Base-by-base conservation (phyloP, 768 basidiomycete species). In the Auriculariales sp. region DNA sequence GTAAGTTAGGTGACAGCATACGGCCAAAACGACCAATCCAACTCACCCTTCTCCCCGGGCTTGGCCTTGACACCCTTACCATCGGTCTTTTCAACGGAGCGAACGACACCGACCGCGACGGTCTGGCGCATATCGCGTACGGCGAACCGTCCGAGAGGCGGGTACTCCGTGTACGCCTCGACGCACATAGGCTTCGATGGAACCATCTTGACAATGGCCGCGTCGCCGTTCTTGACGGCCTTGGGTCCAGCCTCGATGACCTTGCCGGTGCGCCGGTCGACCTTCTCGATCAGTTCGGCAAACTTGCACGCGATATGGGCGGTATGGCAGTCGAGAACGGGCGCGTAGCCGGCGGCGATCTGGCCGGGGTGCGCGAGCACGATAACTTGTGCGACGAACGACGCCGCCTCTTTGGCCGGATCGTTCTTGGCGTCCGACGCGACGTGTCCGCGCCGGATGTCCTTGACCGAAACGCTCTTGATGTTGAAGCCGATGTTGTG, bases 391-490 rank as follows among this genome's bases (percentile, higher is more conserved):
- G 95, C 94, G 71, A 83, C 95, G 89, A 98, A 94, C 55, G 92
- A 94, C 56, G 91, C 89, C 56, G 93, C 92, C 74, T 95, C 92
- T 81, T 93, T 95, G 58, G 92, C 91, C 60, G 95, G 95, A 76
- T 98, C 94, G 72, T 97, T 95, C 89, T 99, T 99, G 61, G 93
- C 91, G 80, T 99, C 95, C 57, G 92, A 95, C 65, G 88, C 89
- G 60, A 97, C 94, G 71, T 97, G 95, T 54, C 95, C 95, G 76
- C 95, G 91, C 64, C 95, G 92, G 62, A 98, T 98, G 75, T 99
- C 95, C 81, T 99, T 99, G 69, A 98, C 94, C 54, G 94, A 98
- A 46, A 99, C 95, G 88, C 95, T 95, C 84, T 93, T 94, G 75
- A 93, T 85, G 82, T 95, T 95, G 81, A 95, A 97, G 58, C 91